Evolutionary conservation across 176 grass and related monocot species (phyloP), one percentile per base, ranked within the genome.

Genomic region (Musa beccarii): DNA sequence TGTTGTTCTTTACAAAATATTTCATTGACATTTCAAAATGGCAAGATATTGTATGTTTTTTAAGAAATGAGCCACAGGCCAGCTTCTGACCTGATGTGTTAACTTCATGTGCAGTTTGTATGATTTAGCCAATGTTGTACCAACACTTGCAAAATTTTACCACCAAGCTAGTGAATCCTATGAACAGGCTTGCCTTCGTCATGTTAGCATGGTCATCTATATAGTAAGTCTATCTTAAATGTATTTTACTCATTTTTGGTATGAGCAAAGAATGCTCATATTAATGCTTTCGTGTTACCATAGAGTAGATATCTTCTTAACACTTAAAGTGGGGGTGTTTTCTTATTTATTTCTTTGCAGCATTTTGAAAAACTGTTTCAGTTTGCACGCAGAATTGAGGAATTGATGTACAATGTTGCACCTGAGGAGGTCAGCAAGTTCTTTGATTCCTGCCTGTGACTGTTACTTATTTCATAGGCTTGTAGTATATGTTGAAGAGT

Each of bases 201-300:
- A 98, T 68, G 88, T 98, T 76, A 98, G 92, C 86, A 90, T 98
- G 84, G 94, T 93, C 61, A 98, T 98, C 78, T 98, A 98, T 79
- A 93, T 98, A 49, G 94, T 98, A 87, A 89, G 94, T 87, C 74
- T 52, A 9, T 6, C 56, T 75, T 13, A 24, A 43, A 79, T 78
- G 21, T 43, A 53, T 78, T 71, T 78, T 55, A 59, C 78, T 66
- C 11, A 73, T 56, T 20, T 52, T 25, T 29, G 13, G 72, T 55
- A 72, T n/a, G 26, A 50, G 55, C 24, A 9, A 19, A 68, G 22
- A 14, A 29, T 29, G 19, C 49, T 69, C 8, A 56, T 74, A 53
- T 74, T 12, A 9, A 34, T 9, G 22, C 12, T 74, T 56, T 34
- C 0, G 16, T 73, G n/a, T 10, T 56, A 55, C 12, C 71, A 74